Evolutionary conservation across 805 yeast species (phyloP).

Genomic region (Ogataea pilisensis): DNA sequence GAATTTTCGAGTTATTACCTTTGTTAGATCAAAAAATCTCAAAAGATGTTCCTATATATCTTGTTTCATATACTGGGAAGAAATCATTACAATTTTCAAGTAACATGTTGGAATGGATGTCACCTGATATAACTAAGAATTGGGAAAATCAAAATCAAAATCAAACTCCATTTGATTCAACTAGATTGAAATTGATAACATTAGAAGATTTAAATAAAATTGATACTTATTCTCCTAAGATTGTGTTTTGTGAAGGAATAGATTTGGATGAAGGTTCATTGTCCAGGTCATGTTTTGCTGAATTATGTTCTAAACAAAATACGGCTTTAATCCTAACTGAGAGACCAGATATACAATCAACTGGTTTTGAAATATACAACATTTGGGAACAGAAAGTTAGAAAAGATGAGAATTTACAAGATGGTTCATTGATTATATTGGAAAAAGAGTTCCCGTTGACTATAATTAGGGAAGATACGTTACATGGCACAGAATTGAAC

Average conservation of each 20-base stretch:
- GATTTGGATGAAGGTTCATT: slow-evolving; percentile 62
- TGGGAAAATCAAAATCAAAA: slow-evolving; percentile 74
- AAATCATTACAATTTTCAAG: slow-evolving; percentile 77
- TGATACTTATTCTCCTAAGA: slow-evolving; percentile 57
- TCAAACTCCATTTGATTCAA: slow-evolving; percentile 68
- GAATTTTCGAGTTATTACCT: slow-evolving; percentile 74
- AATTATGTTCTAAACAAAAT: slow-evolving; percentile 58
- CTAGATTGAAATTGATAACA: slow-evolving; percentile 52
- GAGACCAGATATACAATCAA: slow-evolving; percentile 43
- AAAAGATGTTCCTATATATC: slow-evolving; percentile 56
- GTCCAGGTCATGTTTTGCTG: slow-evolving; percentile 47
- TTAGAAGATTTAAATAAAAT: slow-evolving; percentile 51
- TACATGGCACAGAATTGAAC: slow-evolving; percentile 47
- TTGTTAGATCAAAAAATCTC: slow-evolving; percentile 20
- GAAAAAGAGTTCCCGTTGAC: slow-evolving; percentile 36
- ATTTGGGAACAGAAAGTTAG: slow-evolving; percentile 49
- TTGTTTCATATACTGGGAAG: slow-evolving; percentile 75
- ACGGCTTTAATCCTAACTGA: slow-evolving; percentile 77
- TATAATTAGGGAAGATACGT: slow-evolving; percentile 42
- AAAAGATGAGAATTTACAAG: slow-evolving; percentile 39
- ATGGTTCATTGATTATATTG: slow-evolving; percentile 58
- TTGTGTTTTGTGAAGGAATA: slow-evolving; percentile 73
- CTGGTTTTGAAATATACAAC: slow-evolving; percentile 45
- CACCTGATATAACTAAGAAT: slow-evolving; percentile 73
- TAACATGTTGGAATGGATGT: slow-evolving; percentile 95